Evolutionary conservation across 2,329 filamentous ascomycete species (phyloP), one percentile per base, ranked within the genome.

Genomic region (Corynespora cassiicola): DNA sequence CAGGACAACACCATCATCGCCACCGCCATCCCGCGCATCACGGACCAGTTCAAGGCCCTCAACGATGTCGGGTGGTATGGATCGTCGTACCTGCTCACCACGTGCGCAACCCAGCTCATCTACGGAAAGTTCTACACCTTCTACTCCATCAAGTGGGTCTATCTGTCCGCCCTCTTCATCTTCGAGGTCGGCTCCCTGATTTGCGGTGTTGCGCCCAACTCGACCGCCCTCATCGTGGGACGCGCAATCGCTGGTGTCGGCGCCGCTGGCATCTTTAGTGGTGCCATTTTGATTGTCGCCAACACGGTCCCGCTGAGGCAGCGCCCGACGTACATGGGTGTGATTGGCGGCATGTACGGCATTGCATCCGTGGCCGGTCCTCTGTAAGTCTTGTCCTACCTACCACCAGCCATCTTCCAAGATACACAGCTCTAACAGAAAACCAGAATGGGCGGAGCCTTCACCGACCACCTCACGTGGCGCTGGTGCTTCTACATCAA

Each of bases 171-270:
- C 1, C 62, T 78, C 16, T 49, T 65, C 42, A 70, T 77, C 54
- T 80, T 80, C 56, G 75, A 78, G 51, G 39, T 79, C 34, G 77
- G 77, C 12, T 75, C 72, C n/a, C 61, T 75, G 9, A 63, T 80
- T 36, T 79, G 76, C 43, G 77, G 72, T 48, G 67, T 72, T 18
- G 76, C 77, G 6, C 75, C 75, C 9, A 76, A 70, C 47, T 76
- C 73, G 5, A 69, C 56, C 2, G 70, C 75, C 11, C 57, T 80
- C 21, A 78, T 80, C 50, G 61, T 79, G 26, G 77, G 77, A 7
- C 69, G 77, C 39, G 75, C 75, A 0, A 61, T 80, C 29, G 69
- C 75, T 18, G 77, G 77, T 36, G 52, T 78, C 0, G 77, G 76
- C 4, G 68, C 68, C 10, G 76, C 75, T 19, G 77, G 77, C 16